phyloP scores from a whole-genome alignment of 2,329 filamentous ascomycete genomes.

The Xylaria multiplex region DNA sequence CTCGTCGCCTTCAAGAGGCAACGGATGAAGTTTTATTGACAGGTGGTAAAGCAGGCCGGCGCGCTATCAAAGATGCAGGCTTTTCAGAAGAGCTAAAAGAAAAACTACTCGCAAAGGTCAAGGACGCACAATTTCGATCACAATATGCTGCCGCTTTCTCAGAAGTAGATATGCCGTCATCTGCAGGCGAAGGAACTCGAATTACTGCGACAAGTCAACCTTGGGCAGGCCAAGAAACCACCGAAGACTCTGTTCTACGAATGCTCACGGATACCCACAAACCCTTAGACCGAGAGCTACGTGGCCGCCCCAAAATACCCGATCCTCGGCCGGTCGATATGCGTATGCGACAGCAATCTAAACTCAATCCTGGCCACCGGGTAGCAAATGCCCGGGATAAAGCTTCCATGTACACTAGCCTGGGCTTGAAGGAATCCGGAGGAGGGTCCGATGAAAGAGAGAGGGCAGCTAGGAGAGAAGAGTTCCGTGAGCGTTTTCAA shows the following conservation, averaged over 20 bases:
- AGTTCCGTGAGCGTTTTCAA: conserved; percentile 83
- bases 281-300: conserved; percentile 65
- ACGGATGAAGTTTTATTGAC: conserved; percentile 70
- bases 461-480: conserved; percentile 73
- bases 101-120: conserved; percentile 65
- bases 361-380: conserved; percentile 57
- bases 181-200: conserved; percentile 74
- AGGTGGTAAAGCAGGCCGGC: conserved; percentile 68
- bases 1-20: conserved; percentile 67
- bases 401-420: conserved; percentile 61
- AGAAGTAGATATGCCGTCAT: conserved; percentile 59
- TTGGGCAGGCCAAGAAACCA: conserved; percentile 82
- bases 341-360: conserved; percentile 56
- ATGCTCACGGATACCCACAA: conserved; percentile 87
- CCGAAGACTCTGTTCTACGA: conserved; percentile 80
- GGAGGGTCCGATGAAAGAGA: conserved; percentile 74
- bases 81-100: conserved; percentile 72
- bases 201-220: conserved; percentile 73
- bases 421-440: conserved; percentile 61
- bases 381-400: conserved; percentile 66
- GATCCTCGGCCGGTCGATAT: conserved; percentile 62
- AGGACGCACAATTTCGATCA: conserved; percentile 63
- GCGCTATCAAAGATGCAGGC: conserved; percentile 69
- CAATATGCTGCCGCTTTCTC: conserved; percentile 61
- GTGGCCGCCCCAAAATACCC: conserved; percentile 58